A percentile compares a stretch with the other conserved stretches of the same genome.
Evolutionary conservation across 345 rosid species (phyloP).

Genomic region (Eucalyptus fibrosa): DNA sequence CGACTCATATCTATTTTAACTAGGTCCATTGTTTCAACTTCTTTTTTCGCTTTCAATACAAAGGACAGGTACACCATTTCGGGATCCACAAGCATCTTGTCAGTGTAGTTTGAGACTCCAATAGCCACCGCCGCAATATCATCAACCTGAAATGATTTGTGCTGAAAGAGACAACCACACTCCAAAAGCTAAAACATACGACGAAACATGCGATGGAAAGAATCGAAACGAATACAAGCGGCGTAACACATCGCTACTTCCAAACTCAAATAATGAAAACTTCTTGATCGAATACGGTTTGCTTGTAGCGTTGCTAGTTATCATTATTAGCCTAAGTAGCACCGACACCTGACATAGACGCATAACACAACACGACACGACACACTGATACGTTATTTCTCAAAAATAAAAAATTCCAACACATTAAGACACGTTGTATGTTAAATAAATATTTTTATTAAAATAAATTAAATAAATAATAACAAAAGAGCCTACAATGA

Average conservation of each 20-base stretch:
- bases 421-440: rapidly evolving
- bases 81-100: too few species aligned
- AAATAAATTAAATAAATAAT: too few species aligned
- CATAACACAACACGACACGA: rapidly evolving
- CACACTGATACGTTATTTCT: too few species aligned
- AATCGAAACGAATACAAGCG: neutral
- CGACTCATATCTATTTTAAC: too few species aligned
- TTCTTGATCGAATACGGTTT: neutral
- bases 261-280: neutral
- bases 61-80: neutral
- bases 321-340: too few species aligned
- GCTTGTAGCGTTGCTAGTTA: too few species aligned
- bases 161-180: neutral
- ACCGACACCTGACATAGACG: rapidly evolving
- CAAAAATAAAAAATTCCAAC: too few species aligned
- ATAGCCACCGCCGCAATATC: neutral
- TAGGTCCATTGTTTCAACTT: too few species aligned
- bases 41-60: too few species aligned
- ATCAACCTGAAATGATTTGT: neutral
- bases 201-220: neutral
- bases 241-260: neutral
- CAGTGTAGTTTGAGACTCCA: too few species aligned
- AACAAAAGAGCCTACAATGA: too few species aligned
- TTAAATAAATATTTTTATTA: too few species aligned
- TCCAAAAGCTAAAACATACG: neutral